These are phyloP conservation scores for Zygoascus biomembranicola DNA, from an alignment of 805 yeast genomes.

Conservation along the genomic window DNA sequence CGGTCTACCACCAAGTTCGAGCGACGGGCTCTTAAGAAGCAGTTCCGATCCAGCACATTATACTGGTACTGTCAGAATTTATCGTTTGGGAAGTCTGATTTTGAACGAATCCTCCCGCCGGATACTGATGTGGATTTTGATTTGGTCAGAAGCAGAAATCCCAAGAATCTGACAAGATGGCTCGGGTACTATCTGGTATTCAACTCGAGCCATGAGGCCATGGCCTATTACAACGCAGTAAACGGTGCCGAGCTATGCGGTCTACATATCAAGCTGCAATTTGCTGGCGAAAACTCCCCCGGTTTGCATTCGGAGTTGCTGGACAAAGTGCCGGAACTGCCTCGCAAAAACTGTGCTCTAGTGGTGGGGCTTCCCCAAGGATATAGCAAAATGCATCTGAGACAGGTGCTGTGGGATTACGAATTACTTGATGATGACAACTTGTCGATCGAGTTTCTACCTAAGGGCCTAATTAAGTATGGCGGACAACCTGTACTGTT, in stretches of 20 bases:
- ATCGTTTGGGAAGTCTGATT: slow-evolving; percentile 24
- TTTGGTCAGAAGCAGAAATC: slow-evolving; percentile 43
- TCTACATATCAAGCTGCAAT: slow-evolving; percentile 36
- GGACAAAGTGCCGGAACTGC: slow-evolving; percentile 18
- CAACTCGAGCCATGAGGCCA: slow-evolving; percentile 39
- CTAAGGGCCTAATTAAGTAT: slow-evolving; percentile 22
- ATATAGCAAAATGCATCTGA: slow-evolving; percentile 14
- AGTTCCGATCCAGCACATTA: slow-evolving; percentile 21
- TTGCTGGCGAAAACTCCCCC: slow-evolving; percentile 27
- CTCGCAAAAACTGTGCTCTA: slow-evolving; percentile 23
- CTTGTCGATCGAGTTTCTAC: slow-evolving; percentile 26
- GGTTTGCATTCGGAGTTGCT: slow-evolving; percentile 19
- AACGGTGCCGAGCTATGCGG: slow-evolving; percentile 44
- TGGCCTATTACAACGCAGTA: slow-evolving; percentile 45
- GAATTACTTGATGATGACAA: slow-evolving; percentile 26
- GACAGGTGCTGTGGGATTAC: slow-evolving; percentile 27
- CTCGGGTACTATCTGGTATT: slow-evolving; percentile 50
- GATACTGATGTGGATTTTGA: slow-evolving; percentile 13
- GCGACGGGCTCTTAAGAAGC: neutral
- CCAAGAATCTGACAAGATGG: slow-evolving; percentile 35
- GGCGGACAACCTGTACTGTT: slow-evolving; percentile 27
- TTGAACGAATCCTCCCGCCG: slow-evolving; percentile 27
- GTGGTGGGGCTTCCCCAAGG: slow-evolving; percentile 26
- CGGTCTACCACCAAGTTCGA: slow-evolving; percentile 1
- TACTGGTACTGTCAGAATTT: slow-evolving; percentile 29